A percentile compares a stretch with the other conserved stretches of the same genome.
Evolutionary conservation across 208 protist species (phyloP).

Genomic region (Leishmania mexicana): DNA sequence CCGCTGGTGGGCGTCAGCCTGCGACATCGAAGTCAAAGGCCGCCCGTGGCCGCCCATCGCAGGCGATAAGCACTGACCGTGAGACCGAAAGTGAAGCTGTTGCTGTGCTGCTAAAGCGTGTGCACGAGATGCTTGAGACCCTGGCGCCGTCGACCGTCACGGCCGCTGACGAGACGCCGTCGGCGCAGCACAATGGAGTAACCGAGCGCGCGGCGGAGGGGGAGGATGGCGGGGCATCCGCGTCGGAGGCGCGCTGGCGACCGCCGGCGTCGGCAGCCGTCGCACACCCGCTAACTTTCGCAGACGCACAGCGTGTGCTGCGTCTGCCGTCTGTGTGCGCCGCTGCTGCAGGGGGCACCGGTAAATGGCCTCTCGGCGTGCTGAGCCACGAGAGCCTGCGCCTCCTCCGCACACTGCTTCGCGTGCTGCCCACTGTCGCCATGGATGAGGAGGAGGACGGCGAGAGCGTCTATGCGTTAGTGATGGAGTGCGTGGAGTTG

Average conservation of each 20-base stretch:
- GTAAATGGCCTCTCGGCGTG: slow-evolving; percentile 26
- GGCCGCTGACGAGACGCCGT: background rate
- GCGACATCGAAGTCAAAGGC: background rate
- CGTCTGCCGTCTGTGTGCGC: slow-evolving; percentile 20
- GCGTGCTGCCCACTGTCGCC: slow-evolving; percentile 44
- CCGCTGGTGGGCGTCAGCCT: background rate
- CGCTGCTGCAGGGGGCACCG: background rate
- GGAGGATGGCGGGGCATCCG: slow-evolving; percentile 3
- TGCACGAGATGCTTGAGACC: slow-evolving; percentile 41
- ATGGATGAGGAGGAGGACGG: slow-evolving; percentile 61
- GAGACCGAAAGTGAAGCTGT: background rate
- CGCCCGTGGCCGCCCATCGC: background rate
- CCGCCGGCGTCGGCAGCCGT: slow-evolving; percentile 11
- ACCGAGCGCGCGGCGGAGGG: background rate
- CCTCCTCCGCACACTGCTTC: slow-evolving; percentile 51
- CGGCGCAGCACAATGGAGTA: background rate
- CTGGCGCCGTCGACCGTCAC: slow-evolving; percentile 15
- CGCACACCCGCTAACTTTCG: slow-evolving; percentile 25
- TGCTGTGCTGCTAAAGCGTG: slow-evolving; percentile 17
- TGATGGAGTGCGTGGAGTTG: slow-evolving; percentile 39
- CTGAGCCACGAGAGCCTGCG: slow-evolving; percentile 40
- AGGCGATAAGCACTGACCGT: background rate
- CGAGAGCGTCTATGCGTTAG: slow-evolving; percentile 53
- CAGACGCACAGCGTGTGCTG: slow-evolving; percentile 24
- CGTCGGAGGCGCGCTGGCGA: slow-evolving; percentile 17